phyloP scores from a whole-genome alignment of 768 basidiomycete genomes.

The Mycena indigotica region DNA sequence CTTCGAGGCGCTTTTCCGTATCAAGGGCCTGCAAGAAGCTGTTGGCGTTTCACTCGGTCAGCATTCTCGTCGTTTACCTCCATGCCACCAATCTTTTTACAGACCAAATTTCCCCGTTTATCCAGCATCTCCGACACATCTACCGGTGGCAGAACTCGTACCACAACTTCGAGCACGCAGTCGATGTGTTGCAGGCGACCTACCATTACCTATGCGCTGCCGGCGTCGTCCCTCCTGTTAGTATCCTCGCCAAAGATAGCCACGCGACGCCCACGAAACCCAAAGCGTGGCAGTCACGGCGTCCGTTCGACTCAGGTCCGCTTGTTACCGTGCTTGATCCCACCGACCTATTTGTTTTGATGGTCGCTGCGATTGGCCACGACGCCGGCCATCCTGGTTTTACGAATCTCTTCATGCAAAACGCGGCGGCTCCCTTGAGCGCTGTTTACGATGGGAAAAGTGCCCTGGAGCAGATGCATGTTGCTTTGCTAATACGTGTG shows the following conservation, averaged over 20 bases:
- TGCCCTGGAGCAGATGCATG: conserved; percentile 92
- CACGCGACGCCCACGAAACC: conserved; percentile 27
- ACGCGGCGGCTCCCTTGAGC: conserved; percentile 87
- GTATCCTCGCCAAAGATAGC: conserved; percentile 58
- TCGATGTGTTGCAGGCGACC: conserved; percentile 93
- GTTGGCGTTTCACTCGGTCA: conserved; percentile 60
- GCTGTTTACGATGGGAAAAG: conserved; percentile 88
- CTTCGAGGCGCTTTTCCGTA: conserved; percentile 82
- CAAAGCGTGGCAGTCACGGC: conserved; percentile 37
- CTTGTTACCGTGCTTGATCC: conserved; percentile 53
- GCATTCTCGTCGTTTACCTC: conserved; percentile 32
- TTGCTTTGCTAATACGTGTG: conserved; percentile 73
- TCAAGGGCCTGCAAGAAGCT: conserved; percentile 69
- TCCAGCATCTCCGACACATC: conserved; percentile 86
- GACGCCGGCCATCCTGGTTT: conserved; percentile 97
- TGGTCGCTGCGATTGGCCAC: conserved; percentile 93
- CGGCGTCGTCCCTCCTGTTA: conserved; percentile 78
- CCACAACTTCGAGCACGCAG: conserved; percentile 96
- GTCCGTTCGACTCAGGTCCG: conserved; percentile 39
- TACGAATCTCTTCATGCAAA: conserved; percentile 95
- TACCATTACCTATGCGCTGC: conserved; percentile 82
- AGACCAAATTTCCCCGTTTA: conserved; percentile 78
- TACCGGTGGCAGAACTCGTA: conserved; percentile 93
- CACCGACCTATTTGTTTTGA: conserved; percentile 80
- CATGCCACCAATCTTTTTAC: conserved; percentile 18